Evolutionary conservation across 441 rosid genomes (phyloP).

Genomic region (California macrophylla): DNA sequence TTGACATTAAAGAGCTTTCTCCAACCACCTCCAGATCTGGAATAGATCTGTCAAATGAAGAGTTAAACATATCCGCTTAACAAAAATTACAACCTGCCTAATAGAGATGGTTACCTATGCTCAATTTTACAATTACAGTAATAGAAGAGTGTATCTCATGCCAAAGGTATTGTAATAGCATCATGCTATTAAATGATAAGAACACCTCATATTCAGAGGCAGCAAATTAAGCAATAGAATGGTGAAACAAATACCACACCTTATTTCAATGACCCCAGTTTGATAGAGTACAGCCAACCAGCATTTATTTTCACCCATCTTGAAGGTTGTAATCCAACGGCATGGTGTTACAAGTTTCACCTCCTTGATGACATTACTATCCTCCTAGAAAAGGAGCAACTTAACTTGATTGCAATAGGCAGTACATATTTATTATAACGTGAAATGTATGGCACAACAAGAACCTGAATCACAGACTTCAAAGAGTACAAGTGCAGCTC

Average conservation of each 20-base stretch:
- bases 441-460: conserved; percentile 14
- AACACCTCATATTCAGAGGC: conserved; percentile 6
- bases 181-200: background rate
- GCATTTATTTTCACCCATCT: conserved; percentile 41
- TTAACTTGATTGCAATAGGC: conserved; percentile 21
- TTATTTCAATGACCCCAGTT: conserved; percentile 68
- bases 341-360: conserved; percentile 51
- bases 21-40: conserved; percentile 56
- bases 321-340: conserved; percentile 58
- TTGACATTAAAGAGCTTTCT: conserved; percentile 54
- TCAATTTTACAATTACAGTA: background rate
- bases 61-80: conserved; percentile 13
- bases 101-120: background rate
- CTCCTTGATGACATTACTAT: conserved; percentile 30
- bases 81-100: conserved; percentile 12
- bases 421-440: conserved; percentile 16
- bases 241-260: conserved; percentile 31
- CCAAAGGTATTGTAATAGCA: background rate
- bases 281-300: conserved; percentile 56
- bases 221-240: conserved; percentile 10
- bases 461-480: conserved; percentile 55
- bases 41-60: conserved; percentile 47
- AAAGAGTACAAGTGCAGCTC: conserved; percentile 43
- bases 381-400: conserved; percentile 43
- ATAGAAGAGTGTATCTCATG: background rate